Evolutionary conservation across 768 basidiomycete species (phyloP), one percentile per base, ranked within the genome.

Genomic region (Boletellus ananas): DNA sequence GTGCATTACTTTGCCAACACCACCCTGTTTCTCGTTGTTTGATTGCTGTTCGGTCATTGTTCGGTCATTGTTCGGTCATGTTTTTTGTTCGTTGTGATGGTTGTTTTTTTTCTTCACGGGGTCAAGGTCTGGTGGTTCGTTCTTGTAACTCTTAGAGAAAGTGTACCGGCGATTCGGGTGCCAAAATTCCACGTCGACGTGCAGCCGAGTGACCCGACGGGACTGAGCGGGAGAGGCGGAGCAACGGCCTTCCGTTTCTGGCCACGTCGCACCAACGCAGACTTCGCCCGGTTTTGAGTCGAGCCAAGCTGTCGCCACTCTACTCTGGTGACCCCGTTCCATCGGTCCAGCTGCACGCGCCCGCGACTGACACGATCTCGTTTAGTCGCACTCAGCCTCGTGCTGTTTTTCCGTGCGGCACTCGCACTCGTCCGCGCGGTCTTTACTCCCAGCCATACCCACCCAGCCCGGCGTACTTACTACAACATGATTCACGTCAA

Each of bases 401-500:
- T 62, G 68, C 68, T 68, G 68, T 23, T 58, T 43, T 57, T 70
- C 43, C 59, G 66, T 51, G 66, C 57, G 40, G 43, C 41, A 6
- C 21, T 62, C 48, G 58, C 61, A 51, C 55, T 68, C 45, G 5
- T 58, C 14, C 45, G 44, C 17, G 36, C 55, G 48, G 40, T 54
- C 31, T 20, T 21, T 52, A n/a, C n/a, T n/a, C n/a, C n/a, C n/a
- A n/a, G 6, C 6, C 23, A 23, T 23, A 23, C 23, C 23, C 23
- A 23, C 23, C 23, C 23, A 23, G 23, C 23, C 23, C 23, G 23
- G 6, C 23, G 23, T 23, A n/a, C 52, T 14, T 55, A 58, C 25
- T 20, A 56, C 50, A 66, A 70, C 63, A 74, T 70, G 66, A 60
- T 76, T 29, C 61, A 65, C 53, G 73, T 79, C 50, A 80, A 79